Evolutionary conservation across 768 basidiomycete genomes (phyloP).

Genomic region (Boletus sensibilis): DNA sequence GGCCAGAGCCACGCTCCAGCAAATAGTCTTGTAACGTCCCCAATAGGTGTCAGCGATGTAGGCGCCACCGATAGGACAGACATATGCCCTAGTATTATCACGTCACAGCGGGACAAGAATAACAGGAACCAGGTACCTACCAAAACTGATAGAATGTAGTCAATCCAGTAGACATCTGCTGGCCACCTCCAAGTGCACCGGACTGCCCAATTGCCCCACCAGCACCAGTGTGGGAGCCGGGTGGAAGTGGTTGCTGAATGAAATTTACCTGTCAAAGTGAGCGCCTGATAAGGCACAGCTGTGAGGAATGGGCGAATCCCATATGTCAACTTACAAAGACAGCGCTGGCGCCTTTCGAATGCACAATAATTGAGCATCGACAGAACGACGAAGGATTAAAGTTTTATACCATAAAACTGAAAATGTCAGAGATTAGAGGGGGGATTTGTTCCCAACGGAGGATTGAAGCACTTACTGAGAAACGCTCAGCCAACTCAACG

Average conservation of each 20-base stretch:
- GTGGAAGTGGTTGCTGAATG: slow-evolving; percentile 69
- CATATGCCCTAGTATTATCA: slow-evolving; percentile 48
- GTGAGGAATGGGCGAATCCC: not conserved
- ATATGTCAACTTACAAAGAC: slow-evolving; percentile 36
- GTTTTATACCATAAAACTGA: slow-evolving; percentile 46
- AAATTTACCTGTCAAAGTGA: slow-evolving; percentile 56
- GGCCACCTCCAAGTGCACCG: slow-evolving; percentile 66
- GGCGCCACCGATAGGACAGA: slow-evolving; percentile 67
- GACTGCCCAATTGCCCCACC: slow-evolving; percentile 53
- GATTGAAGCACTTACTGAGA: slow-evolving; percentile 47
- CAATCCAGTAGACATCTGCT: slow-evolving; percentile 70
- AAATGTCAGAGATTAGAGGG: not conserved
- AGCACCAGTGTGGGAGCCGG: slow-evolving; percentile 64
- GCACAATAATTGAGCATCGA: not conserved
- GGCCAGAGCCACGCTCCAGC: slow-evolving; percentile 55
- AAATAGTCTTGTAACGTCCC: slow-evolving; percentile 76
- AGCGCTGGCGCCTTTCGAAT: slow-evolving; percentile 37
- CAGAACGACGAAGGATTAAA: slow-evolving; percentile 7
- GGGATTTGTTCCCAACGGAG: not conserved
- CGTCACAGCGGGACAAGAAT: not conserved
- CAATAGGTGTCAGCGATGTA: slow-evolving; percentile 71
- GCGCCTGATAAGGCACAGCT: not conserved
- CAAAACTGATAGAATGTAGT: slow-evolving; percentile 73
- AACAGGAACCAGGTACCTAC: slow-evolving; percentile 35
- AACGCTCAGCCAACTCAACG: slow-evolving; percentile 71